A percentile compares a stretch with the other conserved stretches of the same genome.
phyloP scores from a whole-genome alignment of 345 rosid genomes.

The Eucalyptus rudis region DNA sequence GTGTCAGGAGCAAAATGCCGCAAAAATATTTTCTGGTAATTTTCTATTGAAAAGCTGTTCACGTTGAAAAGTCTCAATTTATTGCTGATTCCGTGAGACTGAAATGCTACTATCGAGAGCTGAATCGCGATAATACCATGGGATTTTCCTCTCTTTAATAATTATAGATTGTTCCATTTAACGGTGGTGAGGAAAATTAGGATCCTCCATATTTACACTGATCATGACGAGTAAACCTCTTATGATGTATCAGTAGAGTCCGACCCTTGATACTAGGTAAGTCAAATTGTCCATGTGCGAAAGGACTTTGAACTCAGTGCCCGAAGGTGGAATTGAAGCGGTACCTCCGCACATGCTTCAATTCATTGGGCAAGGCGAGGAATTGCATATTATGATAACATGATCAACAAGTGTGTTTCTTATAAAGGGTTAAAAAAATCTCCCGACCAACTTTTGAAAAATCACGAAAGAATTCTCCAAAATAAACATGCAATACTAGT shows the following conservation, averaged over 20 bases:
- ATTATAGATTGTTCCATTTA: no score
- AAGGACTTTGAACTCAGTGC: not conserved
- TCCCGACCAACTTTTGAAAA: not conserved
- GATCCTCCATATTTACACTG: not conserved
- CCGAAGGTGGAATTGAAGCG: not conserved
- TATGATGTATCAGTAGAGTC: not conserved
- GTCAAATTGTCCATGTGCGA: not conserved
- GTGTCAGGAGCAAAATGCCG: not conserved
- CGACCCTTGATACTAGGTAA: no score
- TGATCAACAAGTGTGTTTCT: not conserved
- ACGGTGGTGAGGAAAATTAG: not conserved
- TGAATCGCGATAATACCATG: not conserved
- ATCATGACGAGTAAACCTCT: not conserved
- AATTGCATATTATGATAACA: not conserved
- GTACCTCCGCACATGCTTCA: not conserved
- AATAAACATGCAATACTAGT: not conserved
- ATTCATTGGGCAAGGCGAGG: not conserved
- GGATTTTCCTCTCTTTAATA: not conserved
- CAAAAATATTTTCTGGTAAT: not conserved
- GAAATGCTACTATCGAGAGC: not conserved
- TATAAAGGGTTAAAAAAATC: not conserved
- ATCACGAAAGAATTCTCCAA: not conserved
- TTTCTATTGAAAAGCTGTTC: not conserved
- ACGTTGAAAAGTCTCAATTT: no score
- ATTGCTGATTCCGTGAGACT: not conserved